Evolutionary conservation across 2,329 filamentous ascomycete species (phyloP).

Genomic region (Plectosphaerella plurivora): DNA sequence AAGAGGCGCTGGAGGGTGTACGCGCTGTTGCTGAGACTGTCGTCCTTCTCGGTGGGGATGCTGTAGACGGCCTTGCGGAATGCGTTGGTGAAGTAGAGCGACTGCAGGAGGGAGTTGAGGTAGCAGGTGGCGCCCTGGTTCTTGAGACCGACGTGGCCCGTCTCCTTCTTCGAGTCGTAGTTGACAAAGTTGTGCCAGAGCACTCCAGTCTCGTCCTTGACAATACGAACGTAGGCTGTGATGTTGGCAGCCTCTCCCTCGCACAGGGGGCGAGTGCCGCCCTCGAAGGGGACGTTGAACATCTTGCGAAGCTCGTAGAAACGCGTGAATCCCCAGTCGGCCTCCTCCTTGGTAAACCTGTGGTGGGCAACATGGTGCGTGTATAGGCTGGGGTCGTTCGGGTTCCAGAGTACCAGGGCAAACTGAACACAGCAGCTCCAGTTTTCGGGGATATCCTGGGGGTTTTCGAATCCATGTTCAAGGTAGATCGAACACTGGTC

Average conservation of each 20-base stretch:
- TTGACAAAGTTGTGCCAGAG: conserved; percentile 89
- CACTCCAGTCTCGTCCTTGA: conserved; percentile 84
- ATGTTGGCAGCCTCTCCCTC: conserved; percentile 75
- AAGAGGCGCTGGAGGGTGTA: conserved; percentile 93
- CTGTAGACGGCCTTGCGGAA: conserved; percentile 98
- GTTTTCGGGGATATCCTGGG: conserved; percentile 69
- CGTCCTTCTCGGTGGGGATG: conserved; percentile 86
- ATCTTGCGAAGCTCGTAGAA: conserved; percentile 86
- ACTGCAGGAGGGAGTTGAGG: conserved; percentile 79
- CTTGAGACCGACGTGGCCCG: conserved; percentile 91
- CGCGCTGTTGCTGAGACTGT: conserved; percentile 79
- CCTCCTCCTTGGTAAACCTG: conserved; percentile 92
- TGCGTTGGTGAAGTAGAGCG: conserved; percentile 81
- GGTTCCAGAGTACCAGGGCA: conserved; percentile 89
- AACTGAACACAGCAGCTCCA: conserved; percentile 98
- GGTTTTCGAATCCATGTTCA: conserved; percentile 82
- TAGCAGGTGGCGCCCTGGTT: conserved; percentile 96
- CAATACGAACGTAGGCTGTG: conserved; percentile 75
- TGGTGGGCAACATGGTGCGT: conserved; percentile 83
- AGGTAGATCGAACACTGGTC: conserved; percentile 94
- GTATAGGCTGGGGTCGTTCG: conserved; percentile 83
- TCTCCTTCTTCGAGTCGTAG: conserved; percentile 99
- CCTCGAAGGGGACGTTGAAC: conserved; percentile 75
- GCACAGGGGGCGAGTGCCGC: conserved; percentile 62
- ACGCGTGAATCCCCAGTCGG: conserved; percentile 97